A percentile compares a stretch with the other conserved stretches of the same genome.
These are phyloP conservation scores for Saturnispora diversa DNA, from an alignment of 805 yeast species.

Conservation along the genomic window DNA sequence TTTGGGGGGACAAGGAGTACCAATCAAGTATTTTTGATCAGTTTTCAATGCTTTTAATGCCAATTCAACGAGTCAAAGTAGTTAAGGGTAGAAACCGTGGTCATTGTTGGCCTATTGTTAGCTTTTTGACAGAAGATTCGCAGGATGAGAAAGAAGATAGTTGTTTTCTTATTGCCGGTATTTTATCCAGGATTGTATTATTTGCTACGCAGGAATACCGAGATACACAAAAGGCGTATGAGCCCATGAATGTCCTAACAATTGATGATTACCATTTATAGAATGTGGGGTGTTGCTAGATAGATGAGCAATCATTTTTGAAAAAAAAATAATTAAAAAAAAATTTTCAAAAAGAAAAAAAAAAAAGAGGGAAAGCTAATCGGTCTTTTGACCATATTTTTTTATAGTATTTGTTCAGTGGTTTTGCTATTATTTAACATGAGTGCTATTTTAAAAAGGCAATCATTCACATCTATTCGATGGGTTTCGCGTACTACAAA, in stretches of 20 bases:
- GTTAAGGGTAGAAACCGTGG: slow-evolving; percentile 30
- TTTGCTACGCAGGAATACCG: slow-evolving; percentile 32
- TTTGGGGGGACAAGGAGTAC: slow-evolving; percentile 39
- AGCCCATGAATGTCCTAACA: slow-evolving; percentile 29
- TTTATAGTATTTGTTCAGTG: slow-evolving; percentile 2
- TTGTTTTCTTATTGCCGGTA: slow-evolving; percentile 32
- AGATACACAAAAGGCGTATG: slow-evolving; percentile 19
- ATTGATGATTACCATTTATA: slow-evolving; percentile 28
- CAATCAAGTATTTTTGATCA: slow-evolving; percentile 32
- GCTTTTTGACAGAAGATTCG: slow-evolving; percentile 34
- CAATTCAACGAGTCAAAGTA: slow-evolving; percentile 28
- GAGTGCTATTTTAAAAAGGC: slow-evolving; percentile 7
- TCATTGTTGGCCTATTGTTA: slow-evolving; percentile 44
- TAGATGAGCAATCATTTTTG: slow-evolving; percentile 3
- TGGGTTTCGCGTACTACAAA: slow-evolving; percentile 9
- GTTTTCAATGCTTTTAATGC: slow-evolving; percentile 23
- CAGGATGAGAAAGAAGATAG: slow-evolving; percentile 38
- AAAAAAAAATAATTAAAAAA: slow-evolving; percentile 1
- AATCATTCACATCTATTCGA: neutral
- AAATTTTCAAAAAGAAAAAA: slow-evolving; percentile 3
- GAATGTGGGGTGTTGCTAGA: neutral
- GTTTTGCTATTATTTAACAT: slow-evolving; percentile 4
- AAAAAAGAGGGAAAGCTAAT: too few relatives aligned
- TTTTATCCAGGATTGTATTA: slow-evolving; percentile 37
- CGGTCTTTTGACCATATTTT: slow-evolving; percentile 5